A percentile compares a stretch with the other conserved stretches of the same genome.
phyloP scores from a whole-genome alignment of 2,329 filamentous ascomycete genomes.

The Neofusicoccum ribis region DNA sequence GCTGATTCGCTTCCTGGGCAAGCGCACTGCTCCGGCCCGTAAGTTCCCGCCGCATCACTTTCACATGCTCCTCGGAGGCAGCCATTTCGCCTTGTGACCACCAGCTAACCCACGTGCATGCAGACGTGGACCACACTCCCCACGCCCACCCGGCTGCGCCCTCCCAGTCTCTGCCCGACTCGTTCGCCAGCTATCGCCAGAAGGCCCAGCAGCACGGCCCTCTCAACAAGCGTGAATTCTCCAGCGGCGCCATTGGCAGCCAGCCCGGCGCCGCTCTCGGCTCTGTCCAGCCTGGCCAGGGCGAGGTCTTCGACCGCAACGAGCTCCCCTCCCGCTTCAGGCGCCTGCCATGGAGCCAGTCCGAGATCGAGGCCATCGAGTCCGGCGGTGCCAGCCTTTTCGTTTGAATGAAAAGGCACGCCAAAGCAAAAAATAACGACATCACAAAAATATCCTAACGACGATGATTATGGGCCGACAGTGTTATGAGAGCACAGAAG shows the following conservation, averaged over 20 bases:
- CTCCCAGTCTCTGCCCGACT: slow-evolving; percentile 62
- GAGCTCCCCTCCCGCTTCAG: slow-evolving; percentile 86
- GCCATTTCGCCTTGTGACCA: slow-evolving; percentile 18
- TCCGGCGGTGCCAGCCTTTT: slow-evolving; percentile 78
- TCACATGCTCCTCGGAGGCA: slow-evolving; percentile 13
- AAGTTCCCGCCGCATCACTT: slow-evolving; percentile 25
- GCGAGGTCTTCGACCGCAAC: slow-evolving; percentile 83
- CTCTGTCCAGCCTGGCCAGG: slow-evolving; percentile 67
- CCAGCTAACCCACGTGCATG: slow-evolving; percentile 6
- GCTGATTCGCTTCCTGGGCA: slow-evolving; percentile 54
- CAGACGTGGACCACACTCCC: slow-evolving; percentile 74
- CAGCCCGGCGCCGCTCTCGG: slow-evolving; percentile 70
- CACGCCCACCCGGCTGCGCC: slow-evolving; percentile 73
- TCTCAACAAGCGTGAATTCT: slow-evolving; percentile 46
- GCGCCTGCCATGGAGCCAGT: slow-evolving; percentile 68
- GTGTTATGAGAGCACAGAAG: neutral
- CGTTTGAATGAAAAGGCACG: slow-evolving; percentile 39
- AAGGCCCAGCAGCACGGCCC: slow-evolving; percentile 78
- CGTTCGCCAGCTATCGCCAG: slow-evolving; percentile 76
- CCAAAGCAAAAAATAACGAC: neutral
- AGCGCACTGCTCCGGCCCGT: slow-evolving; percentile 48
- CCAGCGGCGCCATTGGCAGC: slow-evolving; percentile 55
- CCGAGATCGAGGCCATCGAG: slow-evolving; percentile 95
- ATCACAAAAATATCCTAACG: neutral
- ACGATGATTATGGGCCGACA: neutral